Evolutionary conservation across 371 early-diverging fungal species (phyloP).

Genomic region (Mortierella sp.): DNA sequence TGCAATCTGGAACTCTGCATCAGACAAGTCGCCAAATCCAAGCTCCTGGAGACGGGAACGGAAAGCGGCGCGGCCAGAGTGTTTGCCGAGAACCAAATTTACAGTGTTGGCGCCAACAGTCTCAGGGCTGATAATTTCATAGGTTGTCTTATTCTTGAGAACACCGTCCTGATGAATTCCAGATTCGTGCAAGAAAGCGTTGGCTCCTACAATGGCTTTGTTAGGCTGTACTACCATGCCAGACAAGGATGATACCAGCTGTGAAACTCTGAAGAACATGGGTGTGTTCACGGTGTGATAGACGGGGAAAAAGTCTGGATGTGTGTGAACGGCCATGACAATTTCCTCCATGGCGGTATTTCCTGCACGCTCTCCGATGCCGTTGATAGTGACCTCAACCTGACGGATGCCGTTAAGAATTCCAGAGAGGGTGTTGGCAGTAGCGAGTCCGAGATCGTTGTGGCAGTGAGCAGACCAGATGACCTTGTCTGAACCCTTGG

Average conservation of each 20-base stretch:
- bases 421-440: constrained; percentile 95
- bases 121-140: constrained; percentile 95
- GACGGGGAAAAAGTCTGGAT: constrained; percentile 87
- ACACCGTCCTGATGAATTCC: constrained; percentile 99
- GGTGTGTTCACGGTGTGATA: constrained; percentile 89
- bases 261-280: constrained; percentile 89
- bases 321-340: constrained; percentile 94
- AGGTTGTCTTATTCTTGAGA: constrained; percentile 93
- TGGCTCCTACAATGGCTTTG: constrained; percentile 97
- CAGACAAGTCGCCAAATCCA: constrained; percentile 76
- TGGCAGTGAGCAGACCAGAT: constrained; percentile 97
- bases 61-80: constrained; percentile 96
- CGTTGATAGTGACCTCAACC: constrained; percentile 97
- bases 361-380: constrained; percentile 98
- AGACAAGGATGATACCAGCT: constrained; percentile 86
- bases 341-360: constrained; percentile 97
- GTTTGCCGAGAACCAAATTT: constrained; percentile 93
- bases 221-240: constrained; percentile 97
- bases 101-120: constrained; percentile 89
- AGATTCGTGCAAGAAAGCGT: constrained; percentile 97
- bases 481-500: constrained; percentile 79
- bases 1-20: constrained; percentile 78
- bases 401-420: constrained; percentile 93
- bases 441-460: constrained; percentile 96
- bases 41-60: constrained; percentile 83